Evolutionary conservation across 2,329 filamentous ascomycete species (phyloP), one percentile per base, ranked within the genome.

Genomic region (Fusarium compactum): DNA sequence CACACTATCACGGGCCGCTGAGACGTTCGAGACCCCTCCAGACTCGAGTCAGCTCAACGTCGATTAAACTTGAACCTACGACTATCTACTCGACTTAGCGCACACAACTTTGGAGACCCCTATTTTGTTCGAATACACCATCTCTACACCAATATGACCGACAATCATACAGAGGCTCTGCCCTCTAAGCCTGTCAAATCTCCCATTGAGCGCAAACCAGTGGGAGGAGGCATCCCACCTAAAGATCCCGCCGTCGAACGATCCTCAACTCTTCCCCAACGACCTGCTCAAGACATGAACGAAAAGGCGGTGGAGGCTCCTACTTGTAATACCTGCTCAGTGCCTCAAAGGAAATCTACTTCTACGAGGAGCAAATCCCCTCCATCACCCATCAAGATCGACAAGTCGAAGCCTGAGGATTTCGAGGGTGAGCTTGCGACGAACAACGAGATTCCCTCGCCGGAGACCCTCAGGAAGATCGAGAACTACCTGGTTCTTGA

Each of bases 401-500:
- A 84, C 72, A 78, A 78, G 41, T 74, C 79, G 45, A 80, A 81
- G 65, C 84, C 83, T 4, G 76, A 77, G 29, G 87, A 90, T 71
- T 90, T 90, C 74, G 81, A 84, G 12, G 88, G 87, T 67, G 82
- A 87, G 54, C 80, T 90, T 18, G 78, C 82, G 51, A 89, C 85
- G 14, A 86, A 84, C 75, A 83, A 91, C 74, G 82, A 85, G 40
- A 74, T 90, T 4, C 89, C 89, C 1, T 81, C 85, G 1, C 72
- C 76, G 22, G 81, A 83, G 58, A 83, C 81, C 6, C 77, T 91
- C 27, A 81, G 80, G 57, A 83, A 82, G 71, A 83, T 90, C 43
- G 86, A 87, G 66, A 77, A 85, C 69, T 86, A 87, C 75, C 80
- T 84, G 1, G 83, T 94, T 16, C 84, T 91, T 45, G 90, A 92